Conservation (phyloP, 768 basidiomycete species). For the Tephrocybe rancida region DNA sequence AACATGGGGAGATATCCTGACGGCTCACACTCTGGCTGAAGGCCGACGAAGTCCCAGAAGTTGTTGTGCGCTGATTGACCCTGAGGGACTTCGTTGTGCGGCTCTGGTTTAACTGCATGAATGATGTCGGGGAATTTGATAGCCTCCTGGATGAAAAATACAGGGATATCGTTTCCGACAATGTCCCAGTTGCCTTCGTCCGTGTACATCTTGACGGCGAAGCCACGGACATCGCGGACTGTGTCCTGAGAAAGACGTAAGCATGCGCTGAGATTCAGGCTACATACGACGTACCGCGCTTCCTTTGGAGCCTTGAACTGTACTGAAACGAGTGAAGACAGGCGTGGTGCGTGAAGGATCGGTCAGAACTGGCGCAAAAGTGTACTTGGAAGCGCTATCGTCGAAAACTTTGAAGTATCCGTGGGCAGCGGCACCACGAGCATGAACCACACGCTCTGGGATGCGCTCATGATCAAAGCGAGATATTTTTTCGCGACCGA, state of each 20-base stretch:
- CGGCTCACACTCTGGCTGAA: slow-evolving; percentile 62
- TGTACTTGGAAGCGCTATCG: slow-evolving; percentile 69
- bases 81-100: slow-evolving; percentile 77
- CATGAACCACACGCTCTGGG: slow-evolving; percentile 79
- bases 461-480: slow-evolving; percentile 87
- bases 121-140: slow-evolving; percentile 88
- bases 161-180: slow-evolving; percentile 82
- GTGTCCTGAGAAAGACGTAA: slow-evolving; percentile 51
- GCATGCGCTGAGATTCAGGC: background rate
- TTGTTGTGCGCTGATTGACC: slow-evolving; percentile 79
- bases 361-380: slow-evolving; percentile 69
- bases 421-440: slow-evolving; percentile 78
- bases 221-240: slow-evolving; percentile 86
- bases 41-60: slow-evolving; percentile 83
- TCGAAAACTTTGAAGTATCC: slow-evolving; percentile 81
- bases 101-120: slow-evolving; percentile 86
- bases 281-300: slow-evolving; percentile 59
- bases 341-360: slow-evolving; percentile 75
- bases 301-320: slow-evolving; percentile 82
- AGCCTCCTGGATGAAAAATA: slow-evolving; percentile 82
- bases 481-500: slow-evolving; percentile 73
- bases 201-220: slow-evolving; percentile 59
- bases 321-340: slow-evolving; percentile 83
- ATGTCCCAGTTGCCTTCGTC: slow-evolving; percentile 69
- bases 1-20: background rate